phyloP scores from a whole-genome alignment of 805 yeast genomes.

The Ogataea corticis region DNA sequence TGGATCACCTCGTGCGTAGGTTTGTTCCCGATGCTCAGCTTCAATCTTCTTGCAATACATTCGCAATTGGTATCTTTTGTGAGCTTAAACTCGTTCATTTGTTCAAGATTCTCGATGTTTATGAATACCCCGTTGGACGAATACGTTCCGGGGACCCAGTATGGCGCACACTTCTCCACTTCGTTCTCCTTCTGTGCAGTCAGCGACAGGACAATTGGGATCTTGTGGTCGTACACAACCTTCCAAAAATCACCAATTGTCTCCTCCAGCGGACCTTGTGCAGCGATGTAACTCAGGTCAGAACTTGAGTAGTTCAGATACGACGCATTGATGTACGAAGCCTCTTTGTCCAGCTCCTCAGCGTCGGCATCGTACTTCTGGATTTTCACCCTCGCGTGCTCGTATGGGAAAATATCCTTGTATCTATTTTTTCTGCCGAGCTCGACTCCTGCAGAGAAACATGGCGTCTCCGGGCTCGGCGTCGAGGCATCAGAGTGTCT shows the following conservation, averaged over 20 bases:
- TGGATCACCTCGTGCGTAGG: conserved; percentile 58
- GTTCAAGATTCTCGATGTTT: conserved; percentile 26
- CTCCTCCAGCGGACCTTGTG: conserved; percentile 81
- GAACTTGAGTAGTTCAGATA: conserved; percentile 50
- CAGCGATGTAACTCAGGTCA: conserved; percentile 63
- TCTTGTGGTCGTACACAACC: conserved; percentile 61
- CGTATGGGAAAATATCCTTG: conserved; percentile 85
- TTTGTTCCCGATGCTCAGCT: conserved; percentile 36
- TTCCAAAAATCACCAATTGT: conserved; percentile 88
- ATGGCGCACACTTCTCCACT: conserved; percentile 77
- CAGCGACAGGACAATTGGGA: conserved; percentile 70
- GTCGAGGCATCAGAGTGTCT: conserved; percentile 22
- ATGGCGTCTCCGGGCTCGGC: conserved; percentile 36
- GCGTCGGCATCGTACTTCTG: conserved; percentile 24
- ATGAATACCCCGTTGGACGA: conserved; percentile 29
- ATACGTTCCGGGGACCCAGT: conserved; percentile 70
- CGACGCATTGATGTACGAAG: conserved; percentile 80
- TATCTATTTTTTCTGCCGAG: conserved; percentile 81
- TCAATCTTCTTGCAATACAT: conserved; percentile 44
- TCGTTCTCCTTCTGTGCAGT: conserved; percentile 77
- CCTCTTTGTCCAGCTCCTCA: conserved; percentile 40
- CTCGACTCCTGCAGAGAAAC: conserved; percentile 75
- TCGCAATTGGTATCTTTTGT: conserved; percentile 22
- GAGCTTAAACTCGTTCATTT: conserved; percentile 28
- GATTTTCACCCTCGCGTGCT: conserved; percentile 77